These are phyloP conservation scores for Monosporascus cannonballus DNA, from an alignment of 2,329 filamentous ascomycete species.

Conservation along the genomic window DNA sequence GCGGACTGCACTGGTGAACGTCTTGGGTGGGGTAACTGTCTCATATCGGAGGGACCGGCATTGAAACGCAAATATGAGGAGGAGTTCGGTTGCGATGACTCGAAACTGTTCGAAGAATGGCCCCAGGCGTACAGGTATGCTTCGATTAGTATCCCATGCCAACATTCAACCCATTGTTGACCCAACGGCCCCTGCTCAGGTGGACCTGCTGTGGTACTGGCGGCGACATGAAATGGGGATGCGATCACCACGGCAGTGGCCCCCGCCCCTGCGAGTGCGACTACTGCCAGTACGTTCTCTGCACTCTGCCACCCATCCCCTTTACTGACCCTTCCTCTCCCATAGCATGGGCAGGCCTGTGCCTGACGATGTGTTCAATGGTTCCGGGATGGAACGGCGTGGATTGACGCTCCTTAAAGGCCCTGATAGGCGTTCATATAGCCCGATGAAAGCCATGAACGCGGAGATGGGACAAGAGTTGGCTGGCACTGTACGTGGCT, in stretches of 20 bases:
- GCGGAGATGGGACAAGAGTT: conserved; percentile 1
- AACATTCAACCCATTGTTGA: no score
- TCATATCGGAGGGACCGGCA: background rate
- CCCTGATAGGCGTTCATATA: conserved; percentile 1
- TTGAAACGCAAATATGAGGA: conserved; percentile 2
- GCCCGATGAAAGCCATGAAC: background rate
- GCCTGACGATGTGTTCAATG: conserved; percentile 1
- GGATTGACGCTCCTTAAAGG: background rate
- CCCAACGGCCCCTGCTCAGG: background rate
- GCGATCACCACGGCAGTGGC: conserved; percentile 5
- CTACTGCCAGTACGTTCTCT: conserved; percentile 1
- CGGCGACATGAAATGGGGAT: conserved; percentile 1
- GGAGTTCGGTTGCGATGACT: conserved; percentile 1
- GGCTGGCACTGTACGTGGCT: no score
- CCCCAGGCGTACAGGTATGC: background rate
- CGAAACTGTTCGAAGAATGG: conserved; percentile 1
- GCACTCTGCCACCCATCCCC: no score
- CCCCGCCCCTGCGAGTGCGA: conserved; percentile 3
- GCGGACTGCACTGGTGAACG: background rate
- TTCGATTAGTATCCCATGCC: no score
- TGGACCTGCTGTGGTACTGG: conserved; percentile 5
- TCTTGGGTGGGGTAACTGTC: conserved; percentile 1
- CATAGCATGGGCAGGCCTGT: background rate
- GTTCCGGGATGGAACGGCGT: background rate
- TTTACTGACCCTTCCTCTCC: background rate